Base-by-base conservation (phyloP, 1,284 basidiomycete species). In the Apiotrichum brassicae region DNA sequence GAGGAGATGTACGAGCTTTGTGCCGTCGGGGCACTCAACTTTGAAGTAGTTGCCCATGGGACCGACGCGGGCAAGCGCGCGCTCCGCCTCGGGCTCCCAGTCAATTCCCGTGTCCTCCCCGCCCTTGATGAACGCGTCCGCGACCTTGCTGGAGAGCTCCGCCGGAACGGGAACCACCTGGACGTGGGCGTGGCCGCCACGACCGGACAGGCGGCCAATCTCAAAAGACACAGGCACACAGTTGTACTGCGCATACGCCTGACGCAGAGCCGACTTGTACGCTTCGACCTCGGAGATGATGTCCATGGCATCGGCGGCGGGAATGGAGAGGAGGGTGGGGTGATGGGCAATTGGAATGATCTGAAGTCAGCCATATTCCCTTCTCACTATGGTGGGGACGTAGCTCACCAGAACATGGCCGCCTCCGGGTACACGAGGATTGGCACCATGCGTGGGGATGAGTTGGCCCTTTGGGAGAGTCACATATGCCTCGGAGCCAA, bases 401-500 rank as follows among this genome's bases (percentile, higher is more conserved):
- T 0, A 28, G 57, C 72, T 65, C 45, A 77, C 69, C 40, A 97
- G 79, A 38, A 93, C 84, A 68, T 97, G 93, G 0, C 93, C 92
- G 19, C 92, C 93, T 18, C 92, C 92, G 1, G 92, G 92, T 14
- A 97, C 84, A 39, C 75, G 67, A 7, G 59, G 74, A 57, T 78
- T 75, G 23, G 75, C 71, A 6, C 64, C 62, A 45, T 63, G 60
- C 1, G 90, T 91, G 12, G 87, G 85, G 35, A 89, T 81, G 26
- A 97, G 82, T 68, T 94, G 91, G 1, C 92, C 92, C 71, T 94
- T 95, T 0, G 92, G 87, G 23, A 97, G 74, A 0, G 93, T 93
- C 39, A 95, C 75, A 74, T 97, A 97, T 60, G 87, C 89, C 71
- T 97, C 93, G 3, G 78, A 74, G 16, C 92, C 93, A 63, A 97